Conservation (phyloP, 108 stramenopile species). For the Fragilaria crotonensis region DNA sequence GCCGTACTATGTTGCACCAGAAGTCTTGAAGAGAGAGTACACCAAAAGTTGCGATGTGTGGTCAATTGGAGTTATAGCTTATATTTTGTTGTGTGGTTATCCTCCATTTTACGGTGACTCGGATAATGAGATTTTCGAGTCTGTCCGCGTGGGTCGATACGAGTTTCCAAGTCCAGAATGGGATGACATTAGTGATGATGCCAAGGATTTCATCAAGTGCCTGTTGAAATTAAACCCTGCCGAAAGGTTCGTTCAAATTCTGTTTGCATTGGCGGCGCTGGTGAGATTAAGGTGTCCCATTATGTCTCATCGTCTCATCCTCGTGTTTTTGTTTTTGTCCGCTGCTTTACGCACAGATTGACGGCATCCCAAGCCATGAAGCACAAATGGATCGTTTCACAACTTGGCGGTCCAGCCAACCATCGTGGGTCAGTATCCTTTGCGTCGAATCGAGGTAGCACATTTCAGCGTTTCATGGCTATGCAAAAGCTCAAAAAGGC, state of each 20-base stretch:
- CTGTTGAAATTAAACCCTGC: constrained; percentile 58
- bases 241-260: constrained; percentile 19
- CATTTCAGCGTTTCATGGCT: constrained; percentile 66
- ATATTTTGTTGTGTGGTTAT: constrained; percentile 95
- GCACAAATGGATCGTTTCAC: constrained; percentile 61
- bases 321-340: constrained; percentile 2
- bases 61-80: constrained; percentile 88
- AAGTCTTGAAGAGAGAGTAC: constrained; percentile 82
- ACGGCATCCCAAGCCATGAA: constrained; percentile 65
- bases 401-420: constrained; percentile 16
- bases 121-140: constrained; percentile 77
- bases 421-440: constrained; percentile 7
- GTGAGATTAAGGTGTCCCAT: too few relatives aligned
- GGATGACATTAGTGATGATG: constrained; percentile 59
- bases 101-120: constrained; percentile 96
- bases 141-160: constrained; percentile 54
- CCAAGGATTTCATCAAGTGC: constrained; percentile 66
- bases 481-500: constrained; percentile 86
- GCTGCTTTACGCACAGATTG: constrained; percentile 26
- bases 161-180: constrained; percentile 85
- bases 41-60: constrained; percentile 95
- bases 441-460: constrained; percentile 13
- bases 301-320: neutral
- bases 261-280: neutral
- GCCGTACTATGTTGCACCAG: constrained; percentile 89